Evolutionary conservation across 169 alveolate species (phyloP).

Genomic region (Babesia bigemina): DNA sequence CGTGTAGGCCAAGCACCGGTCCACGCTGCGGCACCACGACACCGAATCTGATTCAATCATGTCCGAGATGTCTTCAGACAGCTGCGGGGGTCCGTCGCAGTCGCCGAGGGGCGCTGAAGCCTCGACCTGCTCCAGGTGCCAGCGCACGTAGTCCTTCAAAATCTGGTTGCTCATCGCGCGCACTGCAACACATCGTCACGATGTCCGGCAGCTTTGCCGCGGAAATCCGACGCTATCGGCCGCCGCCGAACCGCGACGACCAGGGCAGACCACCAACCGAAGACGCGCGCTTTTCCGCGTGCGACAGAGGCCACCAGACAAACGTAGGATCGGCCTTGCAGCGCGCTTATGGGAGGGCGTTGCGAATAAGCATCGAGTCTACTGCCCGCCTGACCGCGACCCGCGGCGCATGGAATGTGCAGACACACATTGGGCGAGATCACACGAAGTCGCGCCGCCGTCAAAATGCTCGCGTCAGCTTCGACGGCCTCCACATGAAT

Average conservation of each 20-base stretch:
- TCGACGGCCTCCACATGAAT: too few species aligned
- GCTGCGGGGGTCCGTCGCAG: background rate
- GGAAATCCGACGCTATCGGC: background rate
- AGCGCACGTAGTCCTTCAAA: conserved; percentile 53
- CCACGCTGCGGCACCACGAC: conserved; percentile 60
- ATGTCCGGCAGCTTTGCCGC: background rate
- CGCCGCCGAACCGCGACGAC: background rate
- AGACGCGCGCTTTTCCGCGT: too few species aligned
- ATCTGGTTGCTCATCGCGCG: conserved; percentile 49
- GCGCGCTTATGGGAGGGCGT: too few species aligned
- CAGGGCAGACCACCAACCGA: too few species aligned
- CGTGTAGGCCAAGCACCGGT: conserved; percentile 64
- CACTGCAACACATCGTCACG: background rate
- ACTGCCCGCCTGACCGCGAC: too few species aligned
- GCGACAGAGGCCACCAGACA: too few species aligned
- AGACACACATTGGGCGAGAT: too few species aligned
- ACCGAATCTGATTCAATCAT: conserved; percentile 9
- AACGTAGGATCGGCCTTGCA: too few species aligned
- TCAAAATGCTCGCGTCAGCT: too few species aligned
- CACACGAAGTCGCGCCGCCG: too few species aligned
- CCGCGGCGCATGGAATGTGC: too few species aligned
- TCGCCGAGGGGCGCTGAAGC: conserved; percentile 17
- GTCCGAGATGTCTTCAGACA: background rate
- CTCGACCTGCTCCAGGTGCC: conserved; percentile 27
- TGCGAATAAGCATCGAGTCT: too few species aligned